These are phyloP conservation scores for Smithsoniella earleae DNA, from an alignment of 163 green algal genomes.

Conservation along the genomic window DNA sequence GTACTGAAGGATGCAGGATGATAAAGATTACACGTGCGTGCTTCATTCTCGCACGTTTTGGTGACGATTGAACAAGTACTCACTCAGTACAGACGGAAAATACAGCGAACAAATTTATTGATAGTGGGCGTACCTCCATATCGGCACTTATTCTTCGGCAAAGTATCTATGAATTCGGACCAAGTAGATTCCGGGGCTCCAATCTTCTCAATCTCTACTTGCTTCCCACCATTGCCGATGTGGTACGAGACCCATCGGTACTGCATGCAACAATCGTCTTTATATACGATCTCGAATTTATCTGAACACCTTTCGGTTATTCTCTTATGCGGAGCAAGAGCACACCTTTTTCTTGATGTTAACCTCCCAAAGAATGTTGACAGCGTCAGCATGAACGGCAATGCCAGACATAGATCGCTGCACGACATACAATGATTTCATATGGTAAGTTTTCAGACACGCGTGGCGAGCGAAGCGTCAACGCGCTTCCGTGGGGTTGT, in stretches of 20 bases:
- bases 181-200: constrained; percentile 52
- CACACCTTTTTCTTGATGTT: constrained; percentile 28
- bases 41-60: not conserved
- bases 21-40: not conserved
- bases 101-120: not conserved
- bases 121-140: constrained; percentile 57
- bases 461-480: too few relatives aligned
- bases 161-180: constrained; percentile 55
- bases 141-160: constrained; percentile 66
- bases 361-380: constrained; percentile 52
- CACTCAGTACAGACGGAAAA: constrained; percentile 10
- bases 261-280: constrained; percentile 40
- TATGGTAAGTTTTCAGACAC: too few relatives aligned
- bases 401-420: constrained; percentile 88
- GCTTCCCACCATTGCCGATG: constrained; percentile 61
- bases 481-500: too few relatives aligned
- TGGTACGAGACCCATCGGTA: constrained; percentile 78
- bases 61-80: not conserved
- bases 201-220: constrained; percentile 69
- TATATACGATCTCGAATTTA: not conserved
- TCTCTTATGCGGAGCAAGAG: not conserved
- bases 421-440: not conserved
- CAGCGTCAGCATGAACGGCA: constrained; percentile 58
- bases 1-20: not conserved
- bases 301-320: not conserved